Conservation (phyloP, 2,329 filamentous ascomycete genomes). For the Leptographium radiaticola region DNA sequence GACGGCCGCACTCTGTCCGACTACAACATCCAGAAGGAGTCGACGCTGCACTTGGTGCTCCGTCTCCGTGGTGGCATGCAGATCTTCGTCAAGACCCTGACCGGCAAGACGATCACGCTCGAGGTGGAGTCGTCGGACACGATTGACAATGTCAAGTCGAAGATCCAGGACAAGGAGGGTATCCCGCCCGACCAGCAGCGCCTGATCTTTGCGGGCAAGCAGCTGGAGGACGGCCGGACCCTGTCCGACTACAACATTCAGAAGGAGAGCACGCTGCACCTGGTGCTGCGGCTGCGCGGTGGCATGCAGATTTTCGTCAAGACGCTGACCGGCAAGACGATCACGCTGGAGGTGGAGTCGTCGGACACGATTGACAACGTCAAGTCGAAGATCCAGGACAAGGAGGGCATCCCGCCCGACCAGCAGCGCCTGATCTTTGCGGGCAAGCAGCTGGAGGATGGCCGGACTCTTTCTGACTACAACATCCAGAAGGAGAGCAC, state of each 20-base stretch:
- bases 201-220: constrained; percentile 87
- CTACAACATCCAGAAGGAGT: constrained; percentile 95
- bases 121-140: constrained; percentile 84
- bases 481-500: constrained; percentile 76
- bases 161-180: constrained; percentile 89
- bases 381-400: constrained; percentile 59
- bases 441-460: constrained; percentile 61
- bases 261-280: constrained; percentile 71
- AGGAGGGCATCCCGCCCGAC: constrained; percentile 59
- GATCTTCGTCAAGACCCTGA: constrained; percentile 77
- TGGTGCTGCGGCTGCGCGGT: constrained; percentile 70
- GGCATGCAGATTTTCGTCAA: constrained; percentile 68
- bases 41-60: constrained; percentile 72
- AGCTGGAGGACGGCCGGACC: constrained; percentile 83
- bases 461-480: constrained; percentile 72
- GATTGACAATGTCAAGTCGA: constrained; percentile 87
- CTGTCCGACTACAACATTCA: constrained; percentile 95
- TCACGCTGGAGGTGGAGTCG: constrained; percentile 54
- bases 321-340: constrained; percentile 57
- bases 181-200: constrained; percentile 93
- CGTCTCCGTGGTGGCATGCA: constrained; percentile 85
- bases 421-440: constrained; percentile 60
- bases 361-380: constrained; percentile 61
- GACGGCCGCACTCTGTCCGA: constrained; percentile 82
- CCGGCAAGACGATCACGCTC: constrained; percentile 87